A percentile compares a stretch with the other conserved stretches of the same genome.
These are phyloP conservation scores for Angophora floribunda DNA, from an alignment of 345 rosid species.

Conservation along the genomic window DNA sequence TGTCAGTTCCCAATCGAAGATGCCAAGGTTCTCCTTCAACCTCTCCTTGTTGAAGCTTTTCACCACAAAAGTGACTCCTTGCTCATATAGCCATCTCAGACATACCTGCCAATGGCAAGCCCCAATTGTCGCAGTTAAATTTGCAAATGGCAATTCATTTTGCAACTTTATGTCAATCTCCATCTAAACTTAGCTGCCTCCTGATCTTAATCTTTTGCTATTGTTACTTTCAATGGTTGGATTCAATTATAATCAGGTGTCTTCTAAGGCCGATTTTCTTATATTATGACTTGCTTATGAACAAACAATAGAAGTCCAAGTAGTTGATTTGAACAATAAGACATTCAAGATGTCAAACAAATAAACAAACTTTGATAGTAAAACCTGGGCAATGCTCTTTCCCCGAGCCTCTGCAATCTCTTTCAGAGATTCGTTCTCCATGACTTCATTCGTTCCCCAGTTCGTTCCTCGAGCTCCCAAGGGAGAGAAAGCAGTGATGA, in stretches of 20 bases:
- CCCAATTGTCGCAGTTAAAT: background rate
- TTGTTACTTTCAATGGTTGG: background rate
- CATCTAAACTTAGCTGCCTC: background rate
- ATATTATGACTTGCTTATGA: background rate
- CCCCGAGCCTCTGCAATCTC: constrained; percentile 53
- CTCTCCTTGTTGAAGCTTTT: constrained; percentile 8
- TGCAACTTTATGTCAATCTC: background rate
- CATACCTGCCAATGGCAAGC: background rate
- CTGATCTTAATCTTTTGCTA: background rate
- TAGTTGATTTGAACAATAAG: background rate
- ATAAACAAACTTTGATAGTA: background rate
- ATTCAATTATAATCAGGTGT: background rate
- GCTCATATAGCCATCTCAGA: constrained; percentile 6
- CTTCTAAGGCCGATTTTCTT: background rate
- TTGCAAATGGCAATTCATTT: background rate
- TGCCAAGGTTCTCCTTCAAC: constrained; percentile 3
- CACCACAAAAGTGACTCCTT: background rate
- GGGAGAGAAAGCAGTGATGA: constrained; percentile 53
- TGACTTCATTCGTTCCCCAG: constrained; percentile 59
- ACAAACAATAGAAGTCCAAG: background rate
- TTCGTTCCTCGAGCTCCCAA: constrained; percentile 58
- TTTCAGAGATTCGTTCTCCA: constrained; percentile 49
- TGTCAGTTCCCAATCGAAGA: constrained; percentile 4
- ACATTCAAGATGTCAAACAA: background rate
- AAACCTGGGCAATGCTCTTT: constrained; percentile 71